A percentile compares a stretch with the other conserved stretches of the same genome.
Conservation (phyloP, 768 basidiomycete genomes). For the Mycena galopus region DNA sequence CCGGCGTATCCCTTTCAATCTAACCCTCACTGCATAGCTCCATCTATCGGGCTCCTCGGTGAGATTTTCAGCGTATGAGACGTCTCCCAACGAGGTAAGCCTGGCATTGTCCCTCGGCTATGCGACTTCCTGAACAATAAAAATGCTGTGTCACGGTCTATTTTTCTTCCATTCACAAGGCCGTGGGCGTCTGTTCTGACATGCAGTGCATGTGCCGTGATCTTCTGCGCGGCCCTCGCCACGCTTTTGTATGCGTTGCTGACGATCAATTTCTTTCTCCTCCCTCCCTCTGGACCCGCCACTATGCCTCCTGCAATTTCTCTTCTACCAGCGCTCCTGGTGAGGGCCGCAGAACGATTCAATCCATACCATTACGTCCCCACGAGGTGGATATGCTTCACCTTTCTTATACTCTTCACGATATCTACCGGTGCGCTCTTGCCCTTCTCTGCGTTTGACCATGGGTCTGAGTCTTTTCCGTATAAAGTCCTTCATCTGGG, state of each 20-base stretch:
- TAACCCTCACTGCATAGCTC: neutral
- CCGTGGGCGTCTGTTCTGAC: conserved; percentile 3
- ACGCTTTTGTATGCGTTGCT: neutral
- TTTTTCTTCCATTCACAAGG: neutral
- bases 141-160: neutral
- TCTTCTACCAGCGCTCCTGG: neutral
- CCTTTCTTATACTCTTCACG: conserved; percentile 23
- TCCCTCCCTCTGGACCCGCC: neutral
- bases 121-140: neutral
- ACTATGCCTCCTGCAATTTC: neutral
- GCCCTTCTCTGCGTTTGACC: neutral
- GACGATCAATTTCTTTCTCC: neutral
- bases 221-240: neutral
- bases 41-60: conserved; percentile 1
- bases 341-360: neutral
- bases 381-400: conserved; percentile 27
- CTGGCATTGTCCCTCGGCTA: neutral
- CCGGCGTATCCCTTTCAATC: neutral
- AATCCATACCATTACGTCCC: conserved; percentile 30
- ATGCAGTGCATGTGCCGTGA: conserved; percentile 9
- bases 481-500: conserved; percentile 15
- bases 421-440: conserved; percentile 17
- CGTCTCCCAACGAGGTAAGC: neutral
- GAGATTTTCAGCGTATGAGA: neutral
- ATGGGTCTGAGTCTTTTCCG: neutral